Base-by-base conservation (phyloP, 2,329 filamentous ascomycete genomes). In the Aspergillus novoparasiticus region DNA sequence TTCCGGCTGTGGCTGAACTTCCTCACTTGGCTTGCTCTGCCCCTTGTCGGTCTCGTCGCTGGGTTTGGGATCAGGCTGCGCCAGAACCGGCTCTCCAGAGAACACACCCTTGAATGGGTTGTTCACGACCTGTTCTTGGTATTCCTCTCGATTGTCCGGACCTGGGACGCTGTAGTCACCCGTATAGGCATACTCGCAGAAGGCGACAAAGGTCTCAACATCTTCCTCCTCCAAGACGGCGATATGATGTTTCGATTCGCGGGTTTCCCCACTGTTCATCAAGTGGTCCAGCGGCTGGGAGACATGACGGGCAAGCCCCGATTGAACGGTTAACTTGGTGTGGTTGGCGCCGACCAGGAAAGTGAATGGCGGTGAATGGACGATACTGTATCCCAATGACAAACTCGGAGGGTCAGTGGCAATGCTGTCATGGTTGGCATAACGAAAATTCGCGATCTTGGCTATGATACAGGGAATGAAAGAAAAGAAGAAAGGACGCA, bases 171-270 rank as follows among this genome's bases (percentile, higher is more conserved):
- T 75, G 64, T 84, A 84, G 58, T 82, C 75, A 11, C 82, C 80
- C 0, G 79, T 83, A 62, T 84, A 85, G 14, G 81, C 81, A 74
- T 80, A 84, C 64, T 84, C 78, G 64, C 77, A 80, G 66, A 85
- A 84, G 2, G 78, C 78, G 32, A 80, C 73, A 63, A 85, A 84
- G 1, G 82, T 83, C 51, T 80, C 78, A 14, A 81, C 81, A 63
- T 84, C 80, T 55, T 82, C 76, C 5, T 83, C 80, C 57, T 82
- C 79, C 62, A 82, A 66, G 21, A 80, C 74, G 14, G 78, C 80
- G 36, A 79, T 76, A 12, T 76, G 74, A 48, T 79, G 76, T 43
- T 74, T 76, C 3, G 81, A 80, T 65, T 84, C 81, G 43, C 78
- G 76, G 57, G 81, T 82, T 28, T 78, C 72, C 48, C 80, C 79